Percentiles rank a stretch among this genome's conserved stretches.
Evolutionary conservation across 257 asterid species (phyloP).

Genomic region (Phtheirospermum japonicum): DNA sequence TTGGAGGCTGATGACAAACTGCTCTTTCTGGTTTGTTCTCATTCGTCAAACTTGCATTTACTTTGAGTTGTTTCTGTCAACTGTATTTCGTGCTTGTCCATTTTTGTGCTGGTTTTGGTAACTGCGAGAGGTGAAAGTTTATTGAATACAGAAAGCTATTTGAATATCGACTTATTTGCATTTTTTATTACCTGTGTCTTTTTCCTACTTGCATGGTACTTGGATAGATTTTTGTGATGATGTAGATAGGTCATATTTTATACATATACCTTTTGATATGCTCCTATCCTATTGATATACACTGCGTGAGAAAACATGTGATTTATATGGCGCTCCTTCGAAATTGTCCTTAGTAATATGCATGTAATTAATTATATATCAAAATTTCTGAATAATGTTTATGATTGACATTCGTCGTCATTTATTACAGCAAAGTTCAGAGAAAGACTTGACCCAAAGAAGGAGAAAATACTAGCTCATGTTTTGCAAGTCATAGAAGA

Average conservation of each 20-base stretch:
- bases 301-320: background rate
- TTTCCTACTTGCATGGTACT: background rate
- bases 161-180: too few relatives aligned
- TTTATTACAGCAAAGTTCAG: conserved; percentile 71
- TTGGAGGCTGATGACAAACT: conserved; percentile 98
- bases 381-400: conserved; percentile 9
- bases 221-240: conserved; percentile 11
- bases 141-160: too few relatives aligned
- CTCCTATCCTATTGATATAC: background rate
- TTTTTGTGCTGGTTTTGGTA: conserved; percentile 11
- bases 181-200: background rate
- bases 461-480: conserved; percentile 88
- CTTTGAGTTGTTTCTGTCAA: background rate
- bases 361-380: background rate
- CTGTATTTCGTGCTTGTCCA: conserved; percentile 13
- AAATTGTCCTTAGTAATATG: conserved; percentile 2
- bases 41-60: conserved; percentile 16
- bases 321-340: conserved; percentile 9
- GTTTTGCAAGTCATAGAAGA: conserved; percentile 97
- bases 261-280: conserved; percentile 6
- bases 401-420: conserved; percentile 14
- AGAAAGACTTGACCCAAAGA: conserved; percentile 93
- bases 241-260: background rate
- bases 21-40: conserved; percentile 78
- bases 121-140: background rate